Conservation (phyloP, 352 stramenopile genomes). For the Globisporangium canariense region DNA sequence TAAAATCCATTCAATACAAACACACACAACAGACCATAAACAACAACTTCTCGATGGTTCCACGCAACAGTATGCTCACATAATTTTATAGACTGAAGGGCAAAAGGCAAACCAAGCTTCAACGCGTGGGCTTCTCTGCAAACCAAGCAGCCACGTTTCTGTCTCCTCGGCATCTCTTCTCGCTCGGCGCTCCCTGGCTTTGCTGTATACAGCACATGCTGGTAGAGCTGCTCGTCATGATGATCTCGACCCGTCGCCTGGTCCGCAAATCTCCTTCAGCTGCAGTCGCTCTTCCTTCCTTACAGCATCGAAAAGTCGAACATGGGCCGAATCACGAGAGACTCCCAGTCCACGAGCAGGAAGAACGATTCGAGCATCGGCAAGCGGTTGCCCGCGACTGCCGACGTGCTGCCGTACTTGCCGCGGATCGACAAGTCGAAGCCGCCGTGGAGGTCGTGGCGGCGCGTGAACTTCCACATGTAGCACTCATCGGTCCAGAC, state of each 20-base stretch:
- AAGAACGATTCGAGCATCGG: slow-evolving; percentile 86
- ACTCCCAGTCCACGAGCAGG: slow-evolving; percentile 83
- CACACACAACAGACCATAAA: slow-evolving; percentile 1
- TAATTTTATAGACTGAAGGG: slow-evolving; percentile 13
- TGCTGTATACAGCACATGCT: neutral
- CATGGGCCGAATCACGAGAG: slow-evolving; percentile 73
- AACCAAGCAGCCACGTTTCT: neutral
- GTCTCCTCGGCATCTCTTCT: neutral
- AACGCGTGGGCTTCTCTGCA: neutral
- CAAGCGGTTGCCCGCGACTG: slow-evolving; percentile 75
- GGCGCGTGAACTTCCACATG: slow-evolving; percentile 79
- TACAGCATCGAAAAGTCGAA: slow-evolving; percentile 61
- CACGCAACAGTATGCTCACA: slow-evolving; percentile 19
- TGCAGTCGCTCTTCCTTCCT: neutral
- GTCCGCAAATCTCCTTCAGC: slow-evolving; percentile 1
- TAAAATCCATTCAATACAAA: slow-evolving; percentile 8
- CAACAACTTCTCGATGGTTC: neutral
- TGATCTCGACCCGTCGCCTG: neutral
- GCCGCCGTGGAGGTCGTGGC: slow-evolving; percentile 44
- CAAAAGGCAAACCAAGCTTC: neutral
- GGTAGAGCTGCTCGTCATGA: neutral
- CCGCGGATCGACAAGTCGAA: slow-evolving; percentile 76
- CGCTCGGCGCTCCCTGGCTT: neutral
- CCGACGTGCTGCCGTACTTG: slow-evolving; percentile 82
- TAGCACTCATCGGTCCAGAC: slow-evolving; percentile 88